Evolutionary conservation across 495 filamentous ascomycete genomes (phyloP), one percentile per base, ranked within the genome.

Genomic region (Hypoxylon cercidicola): DNA sequence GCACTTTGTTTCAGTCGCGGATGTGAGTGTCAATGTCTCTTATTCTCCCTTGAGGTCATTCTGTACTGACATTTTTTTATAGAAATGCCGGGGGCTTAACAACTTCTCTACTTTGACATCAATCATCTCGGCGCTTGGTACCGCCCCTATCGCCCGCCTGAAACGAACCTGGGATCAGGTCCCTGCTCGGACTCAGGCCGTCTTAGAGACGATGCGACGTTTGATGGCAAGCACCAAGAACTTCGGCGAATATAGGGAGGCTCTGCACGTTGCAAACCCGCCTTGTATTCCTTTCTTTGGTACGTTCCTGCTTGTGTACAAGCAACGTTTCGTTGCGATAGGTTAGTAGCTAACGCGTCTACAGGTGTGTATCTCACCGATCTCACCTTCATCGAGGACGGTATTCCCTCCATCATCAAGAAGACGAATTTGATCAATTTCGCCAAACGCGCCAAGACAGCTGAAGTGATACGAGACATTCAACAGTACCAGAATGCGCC

Each of bases 261-360:
- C 92, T 25, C 77, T 99, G 59, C 94, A 96, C 80, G 85, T 88
- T 15, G 93, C 95, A 23, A 96, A 97, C 65, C 95, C 95, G 25
- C 95, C 95, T 32, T 99, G 95, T 77, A 97, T 98, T 75, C 95
- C 95, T 23, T 99, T 99, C 79, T 96, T 99, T 70, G 95, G 95
- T 96, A 89, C 68, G 87, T 72, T 40, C 18, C 32, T 19, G 25
- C n/a, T n/a, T 13, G 35, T 35, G 28, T 45, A 44, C 16, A 2
- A 35, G 20, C 50, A 25, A 41, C 3, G n/a, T 39, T 30, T 25
- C 23, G 2, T 25, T 25, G 30, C 30, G 3, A 44, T 45, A 44
- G 12, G 9, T 46, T 30, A 4, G 3, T 47, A 15, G 21, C 28
- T 61, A 49, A 19, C 56, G 68, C 49, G n/a, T 56, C 40, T 37